Percentiles rank a stretch among this genome's conserved stretches.
Evolutionary conservation across 768 basidiomycete genomes (phyloP).

Genomic region (Russula earlei): DNA sequence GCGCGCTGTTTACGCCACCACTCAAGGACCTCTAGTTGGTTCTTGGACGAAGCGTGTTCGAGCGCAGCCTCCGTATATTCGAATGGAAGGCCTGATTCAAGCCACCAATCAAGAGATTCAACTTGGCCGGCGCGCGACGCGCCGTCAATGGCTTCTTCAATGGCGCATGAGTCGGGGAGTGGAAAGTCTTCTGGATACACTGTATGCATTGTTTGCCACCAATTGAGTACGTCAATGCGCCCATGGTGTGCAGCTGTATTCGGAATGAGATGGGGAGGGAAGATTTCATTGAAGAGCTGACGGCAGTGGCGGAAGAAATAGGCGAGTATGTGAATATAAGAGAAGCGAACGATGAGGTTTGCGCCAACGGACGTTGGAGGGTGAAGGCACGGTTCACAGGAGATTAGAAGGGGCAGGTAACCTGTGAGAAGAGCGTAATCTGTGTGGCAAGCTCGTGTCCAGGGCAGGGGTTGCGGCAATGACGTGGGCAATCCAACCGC

Average conservation of each 20-base stretch:
- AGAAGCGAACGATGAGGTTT: conserved; percentile 57
- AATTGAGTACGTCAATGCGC: conserved; percentile 59
- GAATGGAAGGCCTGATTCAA: conserved; percentile 49
- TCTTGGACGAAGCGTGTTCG: conserved; percentile 70
- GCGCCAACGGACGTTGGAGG: conserved; percentile 67
- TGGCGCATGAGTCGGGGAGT: conserved; percentile 42
- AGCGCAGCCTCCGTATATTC: conserved; percentile 76
- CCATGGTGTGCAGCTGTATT: conserved; percentile 72
- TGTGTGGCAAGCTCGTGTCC: conserved; percentile 58
- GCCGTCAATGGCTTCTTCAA: conserved; percentile 65
- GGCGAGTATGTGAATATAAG: conserved; percentile 65
- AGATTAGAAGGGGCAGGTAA: conserved; percentile 48
- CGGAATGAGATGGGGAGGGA: conserved; percentile 61
- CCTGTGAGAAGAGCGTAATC: conserved; percentile 69
- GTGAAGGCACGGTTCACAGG: conserved; percentile 43
- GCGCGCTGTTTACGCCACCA: conserved; percentile 67
- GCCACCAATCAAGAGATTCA: conserved; percentile 75
- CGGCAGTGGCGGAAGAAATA: conserved; percentile 60
- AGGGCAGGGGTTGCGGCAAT: conserved; percentile 54
- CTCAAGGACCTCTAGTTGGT: conserved; percentile 64
- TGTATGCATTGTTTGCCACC: conserved; percentile 68
- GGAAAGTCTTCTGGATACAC: conserved; percentile 52
- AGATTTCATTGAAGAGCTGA: conserved; percentile 52
- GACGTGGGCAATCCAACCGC: conserved; percentile 69
- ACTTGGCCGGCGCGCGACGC: conserved; percentile 74